Conservation (phyloP, 2,329 filamentous ascomycete species). For the Talaromyces sp. region DNA sequence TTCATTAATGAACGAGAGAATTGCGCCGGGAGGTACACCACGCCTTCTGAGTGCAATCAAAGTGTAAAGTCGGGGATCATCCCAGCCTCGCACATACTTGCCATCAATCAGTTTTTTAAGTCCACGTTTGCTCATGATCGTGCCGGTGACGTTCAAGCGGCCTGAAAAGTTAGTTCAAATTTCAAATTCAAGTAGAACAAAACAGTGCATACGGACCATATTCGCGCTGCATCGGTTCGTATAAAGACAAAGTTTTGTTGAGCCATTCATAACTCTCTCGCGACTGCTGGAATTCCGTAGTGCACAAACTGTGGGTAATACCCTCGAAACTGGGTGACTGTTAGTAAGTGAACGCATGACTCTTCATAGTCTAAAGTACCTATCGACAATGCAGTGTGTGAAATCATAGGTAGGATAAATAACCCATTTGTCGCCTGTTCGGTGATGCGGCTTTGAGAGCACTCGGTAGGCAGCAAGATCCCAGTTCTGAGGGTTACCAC, state of each 20-base stretch:
- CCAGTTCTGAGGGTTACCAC: slow-evolving; percentile 93
- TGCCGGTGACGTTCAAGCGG: slow-evolving; percentile 75
- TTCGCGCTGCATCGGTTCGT: slow-evolving; percentile 92
- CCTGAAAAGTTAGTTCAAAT: not conserved
- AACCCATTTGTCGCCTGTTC: slow-evolving; percentile 78
- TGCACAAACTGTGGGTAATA: slow-evolving; percentile 90
- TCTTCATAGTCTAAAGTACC: slow-evolving; percentile 28
- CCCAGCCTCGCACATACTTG: slow-evolving; percentile 76
- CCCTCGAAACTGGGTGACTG: slow-evolving; percentile 74
- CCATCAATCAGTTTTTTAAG: slow-evolving; percentile 75
- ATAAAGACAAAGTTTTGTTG: slow-evolving; percentile 42
- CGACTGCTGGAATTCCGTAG: slow-evolving; percentile 83
- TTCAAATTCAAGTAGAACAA: accelerated
- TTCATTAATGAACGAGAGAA: slow-evolving; percentile 86
- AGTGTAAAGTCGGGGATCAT: slow-evolving; percentile 86
- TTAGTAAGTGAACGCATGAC: not conserved
- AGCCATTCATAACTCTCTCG: slow-evolving; percentile 89
- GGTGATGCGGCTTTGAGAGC: slow-evolving; percentile 53
- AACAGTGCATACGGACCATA: slow-evolving; percentile 48
- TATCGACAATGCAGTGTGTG: slow-evolving; percentile 85
- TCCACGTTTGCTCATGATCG: slow-evolving; percentile 80
- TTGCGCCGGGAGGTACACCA: slow-evolving; percentile 81
- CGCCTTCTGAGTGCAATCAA: slow-evolving; percentile 77
- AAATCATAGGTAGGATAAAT: slow-evolving; percentile 97
- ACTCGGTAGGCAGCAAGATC: slow-evolving; percentile 89